Evolutionary conservation across 1,284 basidiomycete genomes (phyloP), one percentile per base, ranked within the genome.

Genomic region (Ceratobasidium sp.): DNA sequence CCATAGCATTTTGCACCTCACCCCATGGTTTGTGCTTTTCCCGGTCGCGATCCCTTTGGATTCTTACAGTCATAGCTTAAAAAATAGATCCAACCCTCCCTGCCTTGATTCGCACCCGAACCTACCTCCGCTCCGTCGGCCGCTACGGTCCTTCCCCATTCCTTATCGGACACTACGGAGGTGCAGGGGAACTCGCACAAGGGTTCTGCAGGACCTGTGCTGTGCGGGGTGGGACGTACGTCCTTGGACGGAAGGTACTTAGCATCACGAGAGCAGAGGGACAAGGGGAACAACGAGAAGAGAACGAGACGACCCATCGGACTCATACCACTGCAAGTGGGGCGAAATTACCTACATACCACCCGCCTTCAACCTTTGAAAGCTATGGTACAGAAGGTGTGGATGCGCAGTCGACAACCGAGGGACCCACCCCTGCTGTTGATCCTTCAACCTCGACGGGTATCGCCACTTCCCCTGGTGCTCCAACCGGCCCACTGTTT

Each of bases 91-190:
- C 85, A 0, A 88, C 90, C 0, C 80, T 89, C 8, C 85, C 87
- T 0, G 88, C 92, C 0, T 82, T 98, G 2, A 81, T 82, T 29
- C 88, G 95, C 11, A 83, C 95, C 22, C 87, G 90, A 14, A 83
- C 85, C 37, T 95, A 94, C 80, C 86, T 98, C 27, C 88, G 85
- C 51, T 94, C 95, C 0, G 84, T 90, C 14, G 96, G 97, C 0
- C 86, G 93, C 39, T 98, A 98, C 80, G 97, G 97, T 6, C 83
- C 92, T 11, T 95, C 94, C 0, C 90, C 97, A 0, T 98, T 96
- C 83, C 88, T 99, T 16, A 87, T 98, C 4, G 95, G 94, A 0
- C 96, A 98, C 79, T 98, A 98, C 80, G 97, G 97, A 37, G 95
- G 96, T 2, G 85, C 91, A 0, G 95, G 96, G 1, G 96, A 98